phyloP scores from a whole-genome alignment of 345 rosid genomes.

The Brassica napus region Da-Ae NC_063451.1:33601001-33601500 shows the following conservation, averaged over 20 bases:
- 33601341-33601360: constrained; percentile 24
- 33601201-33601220: background rate
- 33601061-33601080: background rate
- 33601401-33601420: background rate
- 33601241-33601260: constrained; percentile 3
- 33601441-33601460: background rate
- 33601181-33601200: background rate
- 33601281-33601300: background rate
- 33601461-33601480: background rate
- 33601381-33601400: constrained; percentile 18
- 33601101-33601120: background rate
- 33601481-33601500: background rate
- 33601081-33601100: background rate
- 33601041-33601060: background rate
- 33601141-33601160: background rate
- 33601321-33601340: background rate
- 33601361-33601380: background rate
- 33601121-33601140: background rate
- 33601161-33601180: background rate
- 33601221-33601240: background rate
- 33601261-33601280: background rate
- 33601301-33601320: background rate
- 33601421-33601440: background rate
- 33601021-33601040: background rate
- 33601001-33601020: background rate